Evolutionary conservation across 1,139 yeast species (phyloP), one percentile per base, ranked within the genome.

Genomic region (Tardiomyces blankii): DNA sequence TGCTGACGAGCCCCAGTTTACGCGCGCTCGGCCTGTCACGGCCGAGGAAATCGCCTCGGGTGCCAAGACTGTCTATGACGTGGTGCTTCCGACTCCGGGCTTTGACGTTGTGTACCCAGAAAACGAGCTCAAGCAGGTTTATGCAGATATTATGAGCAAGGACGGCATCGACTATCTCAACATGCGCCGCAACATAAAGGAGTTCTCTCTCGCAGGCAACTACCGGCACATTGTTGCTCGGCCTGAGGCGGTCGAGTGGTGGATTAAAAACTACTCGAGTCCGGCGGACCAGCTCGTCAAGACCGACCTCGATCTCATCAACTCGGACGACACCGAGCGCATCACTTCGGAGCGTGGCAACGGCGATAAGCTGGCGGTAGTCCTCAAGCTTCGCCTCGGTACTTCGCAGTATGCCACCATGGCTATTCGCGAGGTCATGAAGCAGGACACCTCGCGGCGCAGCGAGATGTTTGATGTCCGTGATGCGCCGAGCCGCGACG

Each of bases 351-450:
- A 47, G n/a, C 44, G 55, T 25, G 57, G 48, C 35, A 52, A 42
- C 54, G 83, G 80, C 25, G 64, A 65, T 3, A 80, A 76, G 50
- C 69, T 73, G 1, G 96, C 96, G 0, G 80, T 89, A 11, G 73
- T 89, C 11, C 65, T 93, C 50, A 80, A 75, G 54, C 73, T 93
- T 73, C 84, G 81, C 60, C 71, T 93, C 48, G 93, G 88, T 2
- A 80, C 85, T 7, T 83, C 96, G 42, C 82, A 94, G 5, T 93
- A 93, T 64, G 99, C 99, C 2, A 93, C 99, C 0, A 93, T 93
- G 98, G 95, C 96, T 0, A 68, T 93, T 46, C 75, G 98, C 58
- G 98, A 91, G 61, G 77, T 83, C 46, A 83, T 86, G 94, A 83
- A 82, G 62, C 70, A 79, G 23, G 95, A 86, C 51, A 83, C 94